Conservation (phyloP, 139 green algal genomes). For the Ettlia oleoabundans region DNA sequence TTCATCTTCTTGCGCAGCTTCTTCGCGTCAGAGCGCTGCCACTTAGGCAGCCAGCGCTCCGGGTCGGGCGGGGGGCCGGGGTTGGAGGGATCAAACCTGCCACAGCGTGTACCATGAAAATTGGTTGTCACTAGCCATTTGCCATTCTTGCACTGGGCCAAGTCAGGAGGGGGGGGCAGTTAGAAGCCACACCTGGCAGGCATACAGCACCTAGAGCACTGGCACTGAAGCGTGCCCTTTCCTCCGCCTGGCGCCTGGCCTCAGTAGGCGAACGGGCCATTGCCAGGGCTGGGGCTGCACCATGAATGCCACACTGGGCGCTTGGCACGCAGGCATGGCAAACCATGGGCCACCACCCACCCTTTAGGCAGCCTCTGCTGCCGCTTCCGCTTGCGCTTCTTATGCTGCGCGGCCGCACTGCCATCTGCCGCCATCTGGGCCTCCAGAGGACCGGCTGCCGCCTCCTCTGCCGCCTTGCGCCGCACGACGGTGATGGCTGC, state of each 20-base stretch:
- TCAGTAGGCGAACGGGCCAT: too few relatives aligned
- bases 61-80: conserved; percentile 82
- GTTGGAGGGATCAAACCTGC: conserved; percentile 84
- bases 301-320: too few relatives aligned
- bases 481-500: conserved; percentile 27
- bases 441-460: background rate
- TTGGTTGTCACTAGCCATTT: too few relatives aligned
- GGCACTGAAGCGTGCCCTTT: too few relatives aligned
- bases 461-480: background rate
- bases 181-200: too few relatives aligned
- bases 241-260: too few relatives aligned
- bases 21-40: conserved; percentile 86
- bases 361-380: conserved; percentile 79
- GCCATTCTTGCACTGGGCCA: too few relatives aligned
- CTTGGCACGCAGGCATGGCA: too few relatives aligned
- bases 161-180: too few relatives aligned
- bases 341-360: conserved; percentile 9
- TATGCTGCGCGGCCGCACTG: conserved; percentile 26
- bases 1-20: conserved; percentile 65
- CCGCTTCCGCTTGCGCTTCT: conserved; percentile 73
- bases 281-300: too few relatives aligned
- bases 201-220: too few relatives aligned
- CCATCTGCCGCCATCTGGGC: background rate
- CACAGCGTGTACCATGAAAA: background rate
- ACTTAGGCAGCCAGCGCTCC: conserved; percentile 96